Evolutionary conservation across 805 yeast species (phyloP).

Genomic region (Blastobotrys parvus): DNA sequence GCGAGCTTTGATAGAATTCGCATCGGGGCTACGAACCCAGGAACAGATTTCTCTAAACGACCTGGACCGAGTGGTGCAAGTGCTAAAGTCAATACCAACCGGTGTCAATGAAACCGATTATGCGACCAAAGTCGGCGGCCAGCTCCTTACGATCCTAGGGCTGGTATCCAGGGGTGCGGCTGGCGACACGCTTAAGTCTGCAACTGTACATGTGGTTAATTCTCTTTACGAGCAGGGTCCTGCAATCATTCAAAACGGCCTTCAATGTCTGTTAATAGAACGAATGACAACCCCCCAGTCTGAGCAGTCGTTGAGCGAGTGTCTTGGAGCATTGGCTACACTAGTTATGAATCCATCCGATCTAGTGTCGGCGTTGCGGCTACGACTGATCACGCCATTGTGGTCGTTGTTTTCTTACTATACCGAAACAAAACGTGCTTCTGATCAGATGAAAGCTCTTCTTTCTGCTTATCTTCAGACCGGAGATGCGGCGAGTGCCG

Average conservation of each 20-base stretch:
- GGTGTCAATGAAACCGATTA: conserved; percentile 40
- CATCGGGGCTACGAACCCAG: conserved; percentile 66
- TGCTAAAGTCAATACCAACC: conserved; percentile 57
- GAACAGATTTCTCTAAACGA: conserved; percentile 61
- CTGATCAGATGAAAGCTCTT: background rate
- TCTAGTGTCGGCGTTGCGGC: conserved; percentile 7
- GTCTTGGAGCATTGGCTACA: conserved; percentile 45
- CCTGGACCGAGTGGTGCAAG: conserved; percentile 56
- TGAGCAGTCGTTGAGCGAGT: conserved; percentile 43
- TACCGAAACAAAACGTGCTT: conserved; percentile 12
- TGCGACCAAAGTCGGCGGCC: conserved; percentile 32
- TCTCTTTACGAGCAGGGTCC: conserved; percentile 28
- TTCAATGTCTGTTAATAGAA: conserved; percentile 23
- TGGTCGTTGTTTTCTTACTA: conserved; percentile 20
- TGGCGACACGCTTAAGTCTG: conserved; percentile 28
- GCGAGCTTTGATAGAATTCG: conserved; percentile 61
- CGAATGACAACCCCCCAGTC: conserved; percentile 38
- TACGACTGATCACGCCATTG: conserved; percentile 8
- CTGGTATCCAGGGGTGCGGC: background rate
- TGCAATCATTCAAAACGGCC: conserved; percentile 40
- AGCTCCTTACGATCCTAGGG: conserved; percentile 38
- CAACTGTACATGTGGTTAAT: conserved; percentile 45
- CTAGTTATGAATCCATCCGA: background rate
- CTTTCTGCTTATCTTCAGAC: background rate
- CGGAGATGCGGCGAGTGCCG: conserved; percentile 9